phyloP scores from a whole-genome alignment of 345 rosid genomes.

The Murraya paniculata region DNA sequence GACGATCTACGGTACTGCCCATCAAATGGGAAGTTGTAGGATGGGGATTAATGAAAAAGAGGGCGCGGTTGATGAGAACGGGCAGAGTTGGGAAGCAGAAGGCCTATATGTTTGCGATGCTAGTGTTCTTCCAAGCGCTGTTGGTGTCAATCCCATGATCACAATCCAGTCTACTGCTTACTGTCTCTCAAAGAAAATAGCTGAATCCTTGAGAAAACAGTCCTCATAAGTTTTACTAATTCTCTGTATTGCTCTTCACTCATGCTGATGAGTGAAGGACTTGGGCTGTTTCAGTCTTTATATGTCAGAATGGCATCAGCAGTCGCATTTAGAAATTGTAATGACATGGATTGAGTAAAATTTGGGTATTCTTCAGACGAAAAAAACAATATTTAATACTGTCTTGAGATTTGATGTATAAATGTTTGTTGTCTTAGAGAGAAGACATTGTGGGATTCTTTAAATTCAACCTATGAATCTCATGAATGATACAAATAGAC shows the following conservation, averaged over 20 bases:
- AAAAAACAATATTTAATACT: background rate
- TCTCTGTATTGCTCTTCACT: background rate
- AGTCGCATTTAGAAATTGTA: background rate
- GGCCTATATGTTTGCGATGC: slow-evolving; percentile 55
- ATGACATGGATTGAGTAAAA: background rate
- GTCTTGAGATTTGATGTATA: background rate
- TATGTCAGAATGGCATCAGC: too few relatives aligned
- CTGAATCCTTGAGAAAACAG: slow-evolving; percentile 27
- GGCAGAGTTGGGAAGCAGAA: slow-evolving; percentile 65
- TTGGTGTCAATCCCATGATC: slow-evolving; percentile 75
- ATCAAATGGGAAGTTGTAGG: slow-evolving; percentile 72
- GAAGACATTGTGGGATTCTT: background rate
- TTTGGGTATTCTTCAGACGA: background rate
- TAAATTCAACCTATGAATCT: background rate
- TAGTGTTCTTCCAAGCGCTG: slow-evolving; percentile 57
- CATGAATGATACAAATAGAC: background rate
- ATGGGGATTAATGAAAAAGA: slow-evolving; percentile 47
- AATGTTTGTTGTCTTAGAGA: background rate
- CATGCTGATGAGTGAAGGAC: too few relatives aligned
- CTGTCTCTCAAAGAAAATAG: slow-evolving; percentile 51
- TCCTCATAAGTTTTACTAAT: background rate
- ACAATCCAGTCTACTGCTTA: slow-evolving; percentile 68
- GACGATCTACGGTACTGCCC: slow-evolving; percentile 44
- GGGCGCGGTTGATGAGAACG: slow-evolving; percentile 53
- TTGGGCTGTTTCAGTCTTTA: background rate